Evolutionary conservation across 2,329 filamentous ascomycete genomes (phyloP).

Genomic region (Keithomyces neogunnii): DNA sequence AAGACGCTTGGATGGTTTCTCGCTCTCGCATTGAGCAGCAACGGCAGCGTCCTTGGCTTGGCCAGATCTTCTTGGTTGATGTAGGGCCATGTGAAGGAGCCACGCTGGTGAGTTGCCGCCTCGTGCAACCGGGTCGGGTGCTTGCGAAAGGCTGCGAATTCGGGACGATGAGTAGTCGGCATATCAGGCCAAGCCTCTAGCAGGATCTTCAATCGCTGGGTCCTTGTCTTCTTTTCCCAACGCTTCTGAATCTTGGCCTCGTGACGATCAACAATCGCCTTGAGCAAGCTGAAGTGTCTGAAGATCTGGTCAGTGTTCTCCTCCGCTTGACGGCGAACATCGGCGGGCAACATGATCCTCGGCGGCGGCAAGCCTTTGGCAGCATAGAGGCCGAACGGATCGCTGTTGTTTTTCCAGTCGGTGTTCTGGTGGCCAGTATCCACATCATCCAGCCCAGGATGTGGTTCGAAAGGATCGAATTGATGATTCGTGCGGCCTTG

Average conservation of each 20-base stretch:
- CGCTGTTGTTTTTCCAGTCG: slow-evolving; percentile 1
- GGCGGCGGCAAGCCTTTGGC: slow-evolving; percentile 1
- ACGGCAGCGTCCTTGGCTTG: slow-evolving; percentile 31
- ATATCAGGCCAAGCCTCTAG: slow-evolving; percentile 42
- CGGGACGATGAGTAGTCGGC: slow-evolving; percentile 39
- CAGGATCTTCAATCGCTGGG: slow-evolving; percentile 37
- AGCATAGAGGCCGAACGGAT: slow-evolving; percentile 4
- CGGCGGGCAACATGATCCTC: slow-evolving; percentile 1
- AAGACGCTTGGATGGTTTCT: slow-evolving; percentile 38
- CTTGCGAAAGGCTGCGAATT: slow-evolving; percentile 32
- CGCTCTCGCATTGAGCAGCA: slow-evolving; percentile 45
- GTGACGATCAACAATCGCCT: slow-evolving; percentile 37
- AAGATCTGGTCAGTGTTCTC: slow-evolving; percentile 22
- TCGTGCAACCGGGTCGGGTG: slow-evolving; percentile 10
- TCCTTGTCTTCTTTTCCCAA: slow-evolving; percentile 44
- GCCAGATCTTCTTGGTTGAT: slow-evolving; percentile 50
- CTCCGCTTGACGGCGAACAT: slow-evolving; percentile 9
- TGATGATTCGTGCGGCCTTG: slow-evolving; percentile 1
- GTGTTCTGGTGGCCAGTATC: neutral
- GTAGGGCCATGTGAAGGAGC: slow-evolving; percentile 40
- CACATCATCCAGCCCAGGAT: neutral
- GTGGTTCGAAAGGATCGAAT: slow-evolving; percentile 6
- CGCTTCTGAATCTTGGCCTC: slow-evolving; percentile 42
- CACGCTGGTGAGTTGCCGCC: slow-evolving; percentile 14
- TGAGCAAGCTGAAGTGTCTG: slow-evolving; percentile 24